phyloP scores from a whole-genome alignment of 768 basidiomycete genomes.

The Mycena epipterygia region DNA sequence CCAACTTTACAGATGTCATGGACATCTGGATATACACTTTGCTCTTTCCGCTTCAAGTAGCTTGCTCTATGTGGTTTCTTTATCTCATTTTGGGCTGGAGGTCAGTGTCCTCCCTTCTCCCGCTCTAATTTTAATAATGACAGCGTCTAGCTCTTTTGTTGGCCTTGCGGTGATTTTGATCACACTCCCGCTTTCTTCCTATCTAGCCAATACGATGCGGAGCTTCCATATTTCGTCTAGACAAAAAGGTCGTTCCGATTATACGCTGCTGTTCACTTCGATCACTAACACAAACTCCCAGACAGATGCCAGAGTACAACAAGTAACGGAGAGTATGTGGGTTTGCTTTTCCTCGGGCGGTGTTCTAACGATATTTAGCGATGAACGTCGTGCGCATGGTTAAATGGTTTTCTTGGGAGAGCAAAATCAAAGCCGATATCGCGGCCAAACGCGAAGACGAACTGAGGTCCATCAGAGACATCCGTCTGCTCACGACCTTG shows the following conservation, averaged over 20 bases:
- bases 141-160: slow-evolving; percentile 50
- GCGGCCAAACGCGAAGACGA: slow-evolving; percentile 62
- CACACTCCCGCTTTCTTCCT: slow-evolving; percentile 59
- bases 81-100: slow-evolving; percentile 48
- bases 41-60: slow-evolving; percentile 38
- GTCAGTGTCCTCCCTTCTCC: slow-evolving; percentile 14
- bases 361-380: slow-evolving; percentile 48
- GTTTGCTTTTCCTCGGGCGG: slow-evolving; percentile 46
- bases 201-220: slow-evolving; percentile 52
- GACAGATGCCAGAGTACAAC: slow-evolving; percentile 64
- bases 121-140: not conserved
- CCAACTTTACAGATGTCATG: slow-evolving; percentile 13
- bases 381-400: slow-evolving; percentile 61
- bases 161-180: slow-evolving; percentile 57
- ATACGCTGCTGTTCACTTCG: not conserved
- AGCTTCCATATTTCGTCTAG: slow-evolving; percentile 54
- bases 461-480: slow-evolving; percentile 55
- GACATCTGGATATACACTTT: slow-evolving; percentile 37
- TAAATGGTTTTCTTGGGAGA: slow-evolving; percentile 68
- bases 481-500: slow-evolving; percentile 55
- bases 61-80: slow-evolving; percentile 43
- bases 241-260: slow-evolving; percentile 33
- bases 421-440: slow-evolving; percentile 57
- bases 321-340: slow-evolving; percentile 58
- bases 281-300: slow-evolving; percentile 46